These are phyloP conservation scores for Aspergillus costaricaensis DNA, from an alignment of 2,329 filamentous ascomycete species.

Conservation along the genomic window DNA sequence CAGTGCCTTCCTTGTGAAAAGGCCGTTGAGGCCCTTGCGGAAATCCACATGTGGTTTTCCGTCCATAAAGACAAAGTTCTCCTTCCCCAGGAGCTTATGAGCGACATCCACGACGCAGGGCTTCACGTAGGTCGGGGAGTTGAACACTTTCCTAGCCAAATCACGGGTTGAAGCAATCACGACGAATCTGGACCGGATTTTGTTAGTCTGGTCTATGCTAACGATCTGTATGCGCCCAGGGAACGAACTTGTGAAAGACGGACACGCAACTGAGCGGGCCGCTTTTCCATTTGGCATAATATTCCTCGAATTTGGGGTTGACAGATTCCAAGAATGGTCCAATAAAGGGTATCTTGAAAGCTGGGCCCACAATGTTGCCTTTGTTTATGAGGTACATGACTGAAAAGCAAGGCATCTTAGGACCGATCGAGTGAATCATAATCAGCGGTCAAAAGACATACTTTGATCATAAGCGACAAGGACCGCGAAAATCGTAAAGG, in stretches of 20 bases:
- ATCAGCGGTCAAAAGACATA: not conserved
- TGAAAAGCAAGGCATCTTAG: conserved; percentile 34
- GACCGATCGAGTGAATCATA: not conserved
- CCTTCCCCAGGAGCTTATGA: conserved; percentile 78
- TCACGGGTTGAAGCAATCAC: conserved; percentile 89
- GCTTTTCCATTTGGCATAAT: conserved; percentile 81
- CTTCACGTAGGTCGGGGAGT: conserved; percentile 80
- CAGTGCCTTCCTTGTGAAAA: conserved; percentile 84
- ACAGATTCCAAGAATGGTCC: conserved; percentile 85
- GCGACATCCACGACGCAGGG: conserved; percentile 88
- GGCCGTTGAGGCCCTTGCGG: conserved; percentile 81
- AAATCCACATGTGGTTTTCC: conserved; percentile 87
- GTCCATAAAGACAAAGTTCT: conserved; percentile 91
- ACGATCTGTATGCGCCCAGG: not conserved
- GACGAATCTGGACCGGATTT: conserved; percentile 66
- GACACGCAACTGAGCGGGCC: conserved; percentile 90
- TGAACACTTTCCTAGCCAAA: conserved; percentile 88
- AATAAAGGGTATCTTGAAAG: conserved; percentile 74
- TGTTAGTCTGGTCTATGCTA: not conserved
- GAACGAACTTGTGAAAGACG: conserved; percentile 84
- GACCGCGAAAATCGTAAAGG: not conserved
- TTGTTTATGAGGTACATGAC: conserved; percentile 70
- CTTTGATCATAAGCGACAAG: conserved; percentile 1
- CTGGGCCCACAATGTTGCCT: conserved; percentile 68
- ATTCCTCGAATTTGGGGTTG: conserved; percentile 81